A percentile compares a stretch with the other conserved stretches of the same genome.
Evolutionary conservation across 805 yeast genomes (phyloP).

Genomic region (Wickerhamiella cacticola): DNA sequence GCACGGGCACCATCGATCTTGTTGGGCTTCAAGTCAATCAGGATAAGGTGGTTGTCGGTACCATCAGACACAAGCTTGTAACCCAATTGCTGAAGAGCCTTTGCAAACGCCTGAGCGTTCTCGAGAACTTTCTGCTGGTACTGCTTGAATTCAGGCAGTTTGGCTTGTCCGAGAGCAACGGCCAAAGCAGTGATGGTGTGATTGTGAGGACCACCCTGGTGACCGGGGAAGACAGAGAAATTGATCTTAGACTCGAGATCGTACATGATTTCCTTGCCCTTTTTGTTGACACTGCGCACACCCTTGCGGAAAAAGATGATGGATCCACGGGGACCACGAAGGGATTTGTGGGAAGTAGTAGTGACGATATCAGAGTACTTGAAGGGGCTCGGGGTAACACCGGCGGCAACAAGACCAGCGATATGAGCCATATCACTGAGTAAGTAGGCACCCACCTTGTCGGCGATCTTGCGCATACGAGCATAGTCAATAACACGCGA

Average conservation of each 20-base stretch:
- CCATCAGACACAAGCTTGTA: slow-evolving; percentile 79
- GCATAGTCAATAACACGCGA: slow-evolving; percentile 81
- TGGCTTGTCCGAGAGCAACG: slow-evolving; percentile 86
- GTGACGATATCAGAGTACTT: slow-evolving; percentile 91
- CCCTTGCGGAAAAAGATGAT: slow-evolving; percentile 97
- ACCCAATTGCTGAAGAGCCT: slow-evolving; percentile 51
- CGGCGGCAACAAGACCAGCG: slow-evolving; percentile 91
- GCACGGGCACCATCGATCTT: slow-evolving; percentile 90
- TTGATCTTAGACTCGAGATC: slow-evolving; percentile 86
- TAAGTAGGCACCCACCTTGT: slow-evolving; percentile 84
- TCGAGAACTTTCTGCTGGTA: slow-evolving; percentile 75
- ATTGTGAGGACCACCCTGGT: slow-evolving; percentile 99
- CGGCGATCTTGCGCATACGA: slow-evolving; percentile 83
- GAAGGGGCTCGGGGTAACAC: slow-evolving; percentile 87
- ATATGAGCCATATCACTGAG: slow-evolving; percentile 96
- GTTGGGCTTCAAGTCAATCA: slow-evolving; percentile 67
- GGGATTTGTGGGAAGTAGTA: slow-evolving; percentile 93
- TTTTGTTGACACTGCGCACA: slow-evolving; percentile 60
- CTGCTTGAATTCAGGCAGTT: slow-evolving; percentile 72
- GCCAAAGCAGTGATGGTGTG: slow-evolving; percentile 95
- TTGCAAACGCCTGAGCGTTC: slow-evolving; percentile 70
- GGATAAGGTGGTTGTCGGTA: slow-evolving; percentile 86
- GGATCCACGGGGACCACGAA: slow-evolving; percentile 98
- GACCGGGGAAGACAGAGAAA: slow-evolving; percentile 97
- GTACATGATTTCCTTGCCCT: slow-evolving; percentile 76